phyloP scores from a whole-genome alignment of 2,329 filamentous ascomycete genomes.

The Dactylonectria macrodidyma region DNA sequence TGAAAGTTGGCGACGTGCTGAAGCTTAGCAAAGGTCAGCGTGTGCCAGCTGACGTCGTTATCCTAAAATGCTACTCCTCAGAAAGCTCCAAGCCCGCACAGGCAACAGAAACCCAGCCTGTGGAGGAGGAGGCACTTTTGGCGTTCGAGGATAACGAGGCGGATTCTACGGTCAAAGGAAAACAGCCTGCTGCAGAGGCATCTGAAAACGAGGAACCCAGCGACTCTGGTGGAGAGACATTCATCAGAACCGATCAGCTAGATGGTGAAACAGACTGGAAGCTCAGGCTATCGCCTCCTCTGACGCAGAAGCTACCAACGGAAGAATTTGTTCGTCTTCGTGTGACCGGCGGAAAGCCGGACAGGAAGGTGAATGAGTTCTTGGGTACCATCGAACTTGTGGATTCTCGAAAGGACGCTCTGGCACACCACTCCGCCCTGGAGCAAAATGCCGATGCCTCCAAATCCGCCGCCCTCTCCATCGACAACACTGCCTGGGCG shows the following conservation, averaged over 20 bases:
- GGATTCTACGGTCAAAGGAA: constrained; percentile 52
- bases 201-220: constrained; percentile 50
- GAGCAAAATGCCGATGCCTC: constrained; percentile 53
- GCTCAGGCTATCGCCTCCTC: constrained; percentile 85
- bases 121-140: constrained; percentile 59
- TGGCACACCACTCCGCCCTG: constrained; percentile 57
- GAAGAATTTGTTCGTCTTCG: constrained; percentile 79
- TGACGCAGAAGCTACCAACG: constrained; percentile 84
- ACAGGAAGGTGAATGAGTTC: constrained; percentile 96
- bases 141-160: constrained; percentile 58
- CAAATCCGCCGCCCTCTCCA: constrained; percentile 82
- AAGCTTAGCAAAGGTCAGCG: constrained; percentile 93
- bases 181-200: constrained; percentile 50
- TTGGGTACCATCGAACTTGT: constrained; percentile 87
- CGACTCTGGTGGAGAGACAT: constrained; percentile 84
- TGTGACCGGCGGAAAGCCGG: constrained; percentile 90
- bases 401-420: constrained; percentile 66
- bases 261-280: constrained; percentile 99
- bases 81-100: constrained; percentile 61
- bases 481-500: constrained; percentile 99
- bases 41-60: constrained; percentile 93
- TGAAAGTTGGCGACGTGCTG: constrained; percentile 96
- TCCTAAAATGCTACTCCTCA: constrained; percentile 83
- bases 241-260: constrained; percentile 96
- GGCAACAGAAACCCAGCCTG: constrained; percentile 49